Percentiles rank a stretch among this genome's conserved stretches.
Evolutionary conservation across 1,284 basidiomycete species (phyloP).

Genomic region (Abortiporus biennis): DNA sequence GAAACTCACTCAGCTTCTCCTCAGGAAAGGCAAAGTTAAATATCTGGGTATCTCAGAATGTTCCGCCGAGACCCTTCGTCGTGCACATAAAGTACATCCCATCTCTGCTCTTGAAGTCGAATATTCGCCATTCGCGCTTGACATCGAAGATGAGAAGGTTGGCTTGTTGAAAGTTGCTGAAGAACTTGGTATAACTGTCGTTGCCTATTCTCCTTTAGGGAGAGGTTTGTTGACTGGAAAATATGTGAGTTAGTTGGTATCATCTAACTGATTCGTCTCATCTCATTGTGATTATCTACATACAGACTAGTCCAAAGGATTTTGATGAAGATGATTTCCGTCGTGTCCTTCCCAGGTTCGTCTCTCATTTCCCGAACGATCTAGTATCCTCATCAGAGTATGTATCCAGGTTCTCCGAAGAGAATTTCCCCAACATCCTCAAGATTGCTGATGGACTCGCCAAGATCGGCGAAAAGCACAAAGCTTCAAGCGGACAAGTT

Average conservation of each 20-base stretch:
- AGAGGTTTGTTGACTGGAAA: slow-evolving; percentile 3
- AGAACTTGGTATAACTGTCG: background rate
- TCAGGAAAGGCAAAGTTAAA: slow-evolving; percentile 18
- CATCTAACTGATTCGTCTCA: too few relatives aligned
- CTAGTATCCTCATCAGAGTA: too few relatives aligned
- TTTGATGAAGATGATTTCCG: slow-evolving; percentile 1
- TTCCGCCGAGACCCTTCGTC: background rate
- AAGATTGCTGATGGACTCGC: slow-evolving; percentile 32
- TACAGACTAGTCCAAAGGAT: too few relatives aligned
- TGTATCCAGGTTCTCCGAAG: slow-evolving; percentile 32
- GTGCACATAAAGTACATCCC: background rate
- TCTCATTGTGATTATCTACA: too few relatives aligned
- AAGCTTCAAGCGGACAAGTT: slow-evolving; percentile 34
- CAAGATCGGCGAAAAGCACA: slow-evolving; percentile 26
- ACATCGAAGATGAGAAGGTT: background rate
- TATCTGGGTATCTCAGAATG: background rate
- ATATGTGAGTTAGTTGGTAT: too few relatives aligned
- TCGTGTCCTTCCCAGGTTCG: slow-evolving; percentile 10
- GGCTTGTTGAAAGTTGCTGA: background rate
- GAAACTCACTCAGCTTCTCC: too few relatives aligned
- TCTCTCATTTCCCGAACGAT: too few relatives aligned
- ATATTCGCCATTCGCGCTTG: slow-evolving; percentile 1
- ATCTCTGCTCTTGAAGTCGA: background rate
- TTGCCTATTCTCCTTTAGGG: slow-evolving; percentile 2
- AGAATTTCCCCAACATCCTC: slow-evolving; percentile 41